Evolutionary conservation across 2,329 filamentous ascomycete genomes (phyloP).

Genomic region (Diaporthe longicolla): DNA sequence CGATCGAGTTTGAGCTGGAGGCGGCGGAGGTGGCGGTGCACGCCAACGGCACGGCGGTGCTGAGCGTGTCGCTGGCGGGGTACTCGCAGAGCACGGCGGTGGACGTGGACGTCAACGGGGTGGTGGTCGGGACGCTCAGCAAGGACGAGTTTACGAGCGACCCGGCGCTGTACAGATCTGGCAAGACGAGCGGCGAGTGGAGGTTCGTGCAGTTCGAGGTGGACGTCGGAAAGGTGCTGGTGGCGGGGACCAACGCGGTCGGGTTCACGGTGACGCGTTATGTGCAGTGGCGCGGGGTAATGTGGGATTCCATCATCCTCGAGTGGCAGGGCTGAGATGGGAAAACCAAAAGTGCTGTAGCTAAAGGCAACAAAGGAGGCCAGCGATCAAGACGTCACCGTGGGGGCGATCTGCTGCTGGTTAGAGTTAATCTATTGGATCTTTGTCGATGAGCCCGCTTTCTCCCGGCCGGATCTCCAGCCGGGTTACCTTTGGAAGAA

Average conservation of each 20-base stretch:
- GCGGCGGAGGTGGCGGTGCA: conserved; percentile 26
- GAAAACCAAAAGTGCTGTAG: background rate
- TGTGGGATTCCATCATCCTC: conserved; percentile 49
- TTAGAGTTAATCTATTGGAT: conserved; percentile 4
- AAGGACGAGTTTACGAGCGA: conserved; percentile 55
- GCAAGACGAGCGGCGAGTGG: conserved; percentile 63
- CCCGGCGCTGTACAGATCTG: conserved; percentile 62
- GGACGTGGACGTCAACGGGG: conserved; percentile 57
- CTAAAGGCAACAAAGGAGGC: background rate
- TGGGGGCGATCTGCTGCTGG: background rate
- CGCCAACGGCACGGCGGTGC: conserved; percentile 50
- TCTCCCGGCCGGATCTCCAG: background rate
- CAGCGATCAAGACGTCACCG: background rate
- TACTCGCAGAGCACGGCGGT: conserved; percentile 64
- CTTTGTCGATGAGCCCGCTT: conserved; percentile 6
- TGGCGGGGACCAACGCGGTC: conserved; percentile 47
- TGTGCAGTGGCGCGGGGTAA: conserved; percentile 49
- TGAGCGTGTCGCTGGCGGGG: conserved; percentile 60
- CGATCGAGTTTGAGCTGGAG: conserved; percentile 50
- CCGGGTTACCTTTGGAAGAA: background rate
- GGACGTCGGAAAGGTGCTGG: conserved; percentile 42
- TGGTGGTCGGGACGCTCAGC: conserved; percentile 58
- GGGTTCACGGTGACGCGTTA: conserved; percentile 48
- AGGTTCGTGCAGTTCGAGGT: conserved; percentile 58
- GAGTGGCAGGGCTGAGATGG: conserved; percentile 47